Conservation (phyloP, 2,329 filamentous ascomycete species). For the Aspergillus tubingensis region DNA sequence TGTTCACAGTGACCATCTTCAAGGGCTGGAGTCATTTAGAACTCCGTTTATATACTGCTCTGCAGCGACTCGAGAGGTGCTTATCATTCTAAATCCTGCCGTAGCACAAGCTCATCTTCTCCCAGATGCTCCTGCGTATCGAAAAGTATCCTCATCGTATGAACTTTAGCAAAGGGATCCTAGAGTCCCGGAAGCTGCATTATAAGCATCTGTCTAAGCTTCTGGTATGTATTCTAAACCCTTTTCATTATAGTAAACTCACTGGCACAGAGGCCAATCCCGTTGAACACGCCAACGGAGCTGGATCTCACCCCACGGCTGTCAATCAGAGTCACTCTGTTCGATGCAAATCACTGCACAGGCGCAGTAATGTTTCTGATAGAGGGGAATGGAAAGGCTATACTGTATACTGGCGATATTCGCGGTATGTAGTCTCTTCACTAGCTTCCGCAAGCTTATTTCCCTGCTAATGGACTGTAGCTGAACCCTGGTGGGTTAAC, state of each 20-base stretch:
- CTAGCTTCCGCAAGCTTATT: background rate
- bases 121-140: constrained; percentile 69
- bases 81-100: background rate
- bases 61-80: constrained; percentile 70
- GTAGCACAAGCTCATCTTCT: background rate
- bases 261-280: constrained; percentile 67
- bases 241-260: background rate
- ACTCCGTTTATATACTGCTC: constrained; percentile 91
- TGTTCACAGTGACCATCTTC: constrained; percentile 86
- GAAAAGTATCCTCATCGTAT: constrained; percentile 78
- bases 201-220: constrained; percentile 75
- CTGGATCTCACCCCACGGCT: constrained; percentile 72
- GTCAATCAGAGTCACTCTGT: constrained; percentile 75
- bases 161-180: constrained; percentile 75
- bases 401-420: constrained; percentile 88
- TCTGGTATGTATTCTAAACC: constrained; percentile 51
- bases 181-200: constrained; percentile 72
- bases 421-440: constrained; percentile 51
- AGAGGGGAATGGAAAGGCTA: constrained; percentile 69
- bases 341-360: constrained; percentile 90
- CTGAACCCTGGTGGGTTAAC: constrained; percentile 84
- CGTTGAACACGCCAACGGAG: constrained; percentile 73
- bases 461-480: constrained; percentile 26
- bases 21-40: constrained; percentile 73
- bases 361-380: constrained; percentile 93